Evolutionary conservation across 73 alveolate species (phyloP), one percentile per base, ranked within the genome.

Genomic region (Uronychia setigera): DNA sequence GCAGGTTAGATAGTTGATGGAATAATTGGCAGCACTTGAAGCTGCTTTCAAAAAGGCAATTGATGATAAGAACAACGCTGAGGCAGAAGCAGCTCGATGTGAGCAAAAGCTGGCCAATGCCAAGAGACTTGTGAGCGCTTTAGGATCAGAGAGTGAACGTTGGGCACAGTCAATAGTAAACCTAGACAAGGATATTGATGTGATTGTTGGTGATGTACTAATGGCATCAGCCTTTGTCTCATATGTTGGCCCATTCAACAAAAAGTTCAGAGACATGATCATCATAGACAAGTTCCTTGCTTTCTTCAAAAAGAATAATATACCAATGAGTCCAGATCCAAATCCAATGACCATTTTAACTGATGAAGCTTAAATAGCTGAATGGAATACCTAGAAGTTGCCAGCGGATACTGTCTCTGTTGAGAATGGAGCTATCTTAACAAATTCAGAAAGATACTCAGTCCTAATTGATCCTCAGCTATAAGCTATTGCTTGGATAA

Each of bases 341-440:
- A 98, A 98, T 92, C 99, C 99, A 77, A 92, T 99, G 31, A 92
- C 89, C 78, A 95, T 99, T 31, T 93, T 99, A 59, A 96, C 99
- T 31, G 99, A 98, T 85, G 99, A 99, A 88, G 99, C 99, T 28
- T 97, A 97, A 76, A 95, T 97, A 58, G 99, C 99, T 0, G 89
- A 95, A 75, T 99, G 99, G 99, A 98, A 98, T 93, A 94, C 96
- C 78, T 96, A 97, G 88, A 97, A 98, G 80, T 90, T 99, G 86
- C 99, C 99, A 13, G 98, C 99, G 67, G 99, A 99, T 94, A 97
- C 97, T 58, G 99, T 99, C 14, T 94, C 99, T 32, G 95, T 96
- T 60, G 99, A 98, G 89, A 98, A 98, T 89, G 99, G 99, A 46
- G 96, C 99, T 0, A 98, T 98, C 85, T 92, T 97, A 59, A 97